Conservation (phyloP, 169 alveolate genomes). For the Besnoitia besnoiti region DNA sequence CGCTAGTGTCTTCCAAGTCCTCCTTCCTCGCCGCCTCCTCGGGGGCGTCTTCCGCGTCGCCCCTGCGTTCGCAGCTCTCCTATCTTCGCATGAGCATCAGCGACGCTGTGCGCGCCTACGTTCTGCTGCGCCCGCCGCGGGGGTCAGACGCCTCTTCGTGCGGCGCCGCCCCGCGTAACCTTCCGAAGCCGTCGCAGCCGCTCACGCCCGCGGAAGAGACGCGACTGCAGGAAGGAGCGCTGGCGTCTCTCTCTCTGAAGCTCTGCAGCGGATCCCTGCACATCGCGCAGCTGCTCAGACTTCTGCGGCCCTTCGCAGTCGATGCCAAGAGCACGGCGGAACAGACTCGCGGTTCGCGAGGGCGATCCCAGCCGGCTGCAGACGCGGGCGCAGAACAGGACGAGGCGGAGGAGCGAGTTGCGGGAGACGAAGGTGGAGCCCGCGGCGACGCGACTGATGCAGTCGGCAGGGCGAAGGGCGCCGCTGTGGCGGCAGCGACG, state of each 20-base stretch:
- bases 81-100: not conserved
- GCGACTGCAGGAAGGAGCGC: constrained; percentile 16
- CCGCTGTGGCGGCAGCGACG: not conserved
- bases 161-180: not conserved
- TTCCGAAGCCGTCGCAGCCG: not conserved
- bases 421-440: not conserved
- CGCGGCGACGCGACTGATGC: not conserved
- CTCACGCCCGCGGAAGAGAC: not conserved
- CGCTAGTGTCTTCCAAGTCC: not conserved
- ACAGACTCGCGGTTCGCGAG: not conserved
- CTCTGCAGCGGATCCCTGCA: not conserved
- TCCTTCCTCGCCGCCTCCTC: not conserved
- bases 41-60: not conserved
- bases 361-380: too few species aligned
- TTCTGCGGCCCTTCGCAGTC: not conserved
- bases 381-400: not conserved
- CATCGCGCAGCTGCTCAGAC: not conserved
- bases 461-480: not conserved
- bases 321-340: not conserved
- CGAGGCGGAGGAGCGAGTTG: too few species aligned
- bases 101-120: constrained; percentile 36
- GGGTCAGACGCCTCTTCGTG: not conserved
- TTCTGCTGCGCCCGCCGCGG: not conserved
- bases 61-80: not conserved
- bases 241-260: not conserved